Base-by-base conservation (phyloP, 495 filamentous ascomycete species). In the Xylaria curta region DNA sequence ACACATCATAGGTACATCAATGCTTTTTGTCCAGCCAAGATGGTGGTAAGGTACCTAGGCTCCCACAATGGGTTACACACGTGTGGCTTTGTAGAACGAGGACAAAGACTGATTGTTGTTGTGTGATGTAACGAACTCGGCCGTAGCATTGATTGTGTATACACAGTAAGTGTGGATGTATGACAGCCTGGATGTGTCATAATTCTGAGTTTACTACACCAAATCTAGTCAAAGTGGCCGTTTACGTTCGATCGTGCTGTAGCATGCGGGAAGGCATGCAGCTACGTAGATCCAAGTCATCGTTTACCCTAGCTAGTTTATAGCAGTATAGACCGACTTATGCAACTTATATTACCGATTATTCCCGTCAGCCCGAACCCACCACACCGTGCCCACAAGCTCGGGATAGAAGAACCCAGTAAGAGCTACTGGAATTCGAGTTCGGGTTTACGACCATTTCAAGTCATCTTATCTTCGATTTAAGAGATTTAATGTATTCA, bases 1-100 rank as follows among this genome's bases (percentile, higher is more conserved):
- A 36, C 58, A 60, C 31, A 36, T 38, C 58, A 60, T 60, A n/a
- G n/a, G n/a, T 60, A 38, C 56, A 31, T n/a, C 36, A 21, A 10
- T 60, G 58, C 31, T n/a, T 60, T 36, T 60, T 21, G n/a, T 7
- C 33, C 58, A 12, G 33, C 33, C 21, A 33, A 31, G 10, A 38
- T 40, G 17, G 58, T 8, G 58, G 58, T 38, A 60, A 60, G 31
- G 58, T 28, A n/a, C n/a, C n/a, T n/a, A 15, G 54, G 28, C 8
- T 59, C 28, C 54, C 54, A 36, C 3, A 13, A 19, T 33, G 28
- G 26, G 13, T 36, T 36, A 17, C 28, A 59, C 17, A 19, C 9
- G 4, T 19, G 26, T 59, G 17, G 31, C 24, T 1, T 21, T 9
- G 33, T 60, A 21, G 31, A 60, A 60, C 28, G 36, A 58, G 4